Percentiles rank a stretch among this genome's conserved stretches.
phyloP scores from a whole-genome alignment of 2,329 filamentous ascomycete genomes.

The Aureobasidium musti region DNA sequence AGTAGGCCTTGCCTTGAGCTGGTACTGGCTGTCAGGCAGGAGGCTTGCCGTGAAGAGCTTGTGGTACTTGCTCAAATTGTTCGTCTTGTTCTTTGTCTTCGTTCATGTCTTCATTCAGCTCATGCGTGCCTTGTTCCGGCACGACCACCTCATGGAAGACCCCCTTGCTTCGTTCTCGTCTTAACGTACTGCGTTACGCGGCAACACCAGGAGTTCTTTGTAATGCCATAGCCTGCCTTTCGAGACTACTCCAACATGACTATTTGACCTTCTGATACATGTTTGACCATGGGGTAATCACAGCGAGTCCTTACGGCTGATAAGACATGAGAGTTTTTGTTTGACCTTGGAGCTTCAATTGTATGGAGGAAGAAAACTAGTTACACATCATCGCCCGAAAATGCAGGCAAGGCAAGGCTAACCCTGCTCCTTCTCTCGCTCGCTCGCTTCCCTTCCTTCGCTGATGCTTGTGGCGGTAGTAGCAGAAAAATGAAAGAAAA shows the following conservation, averaged over 20 bases:
- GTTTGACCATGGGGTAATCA: no score
- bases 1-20: not conserved
- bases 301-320: not conserved
- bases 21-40: not conserved
- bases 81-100: not conserved
- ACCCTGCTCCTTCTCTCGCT: slow-evolving; percentile 11
- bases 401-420: not conserved
- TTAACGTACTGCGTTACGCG: not conserved
- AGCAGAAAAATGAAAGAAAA: not conserved
- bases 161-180: slow-evolving; percentile 19
- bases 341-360: slow-evolving; percentile 4
- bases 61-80: not conserved
- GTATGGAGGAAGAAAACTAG: slow-evolving; percentile 8
- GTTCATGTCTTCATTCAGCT: slow-evolving; percentile 1
- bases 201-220: not conserved
- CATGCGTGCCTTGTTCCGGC: slow-evolving; percentile 20
- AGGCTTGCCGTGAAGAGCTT: not conserved
- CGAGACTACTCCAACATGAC: not conserved
- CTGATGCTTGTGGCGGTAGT: slow-evolving; percentile 21
- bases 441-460: slow-evolving; percentile 21
- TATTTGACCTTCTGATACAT: no score
- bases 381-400: slow-evolving; percentile 26
- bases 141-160: not conserved
- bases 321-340: not conserved
- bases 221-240: not conserved